Base-by-base conservation (phyloP, 768 basidiomycete genomes). In the Chalciporus pseudorubinellus region DNA sequence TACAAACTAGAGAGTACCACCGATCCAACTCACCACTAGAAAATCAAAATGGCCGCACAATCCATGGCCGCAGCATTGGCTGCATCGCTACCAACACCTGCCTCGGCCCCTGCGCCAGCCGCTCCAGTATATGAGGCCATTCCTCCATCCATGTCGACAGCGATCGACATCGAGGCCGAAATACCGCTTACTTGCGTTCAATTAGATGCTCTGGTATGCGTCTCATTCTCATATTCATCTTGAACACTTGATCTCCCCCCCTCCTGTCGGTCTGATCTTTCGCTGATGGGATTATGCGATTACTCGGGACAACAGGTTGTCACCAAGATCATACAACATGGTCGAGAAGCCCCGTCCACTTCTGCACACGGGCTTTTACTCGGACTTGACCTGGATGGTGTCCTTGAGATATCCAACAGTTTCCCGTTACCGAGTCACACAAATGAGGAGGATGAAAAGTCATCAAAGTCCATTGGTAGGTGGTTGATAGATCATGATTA, bases 61-160 rank as follows among this genome's bases (percentile, higher is more conserved):
- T 94, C 94, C 39, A 95, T 97, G 91, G 94, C 94, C 44, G 92
- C 92, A 67, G 84, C 92, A 41, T 78, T 95, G 22, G 92, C 93
- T 61, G 93, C 94, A 26, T 85, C 87, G 21, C 73, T 89, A 24
- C 88, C 90, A 42, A 52, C 74, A 14, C 82, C 85, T 11, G 72
- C 80, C 43, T 70, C 84, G 21, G 77, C 82, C 10, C 80, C 83
- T 9, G 73, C 77, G 13, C 83, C 87, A 14, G 77, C 77, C 52
- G 79, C 81, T 10, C 84, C 87, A 16, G 81, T 78, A 22, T 85
- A 90, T 72, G 92, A 94, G 70, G 85, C 85, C 39, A 91, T 97
- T 55, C 95, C 95, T 16, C 81, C 92, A 5, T 89, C 92, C 55
- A 92, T 95, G 89, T 82, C 92, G 40, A 93, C 90, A 67, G 86